These are phyloP conservation scores for Vaucheria bursata DNA, from an alignment of 352 stramenopile genomes.

Conservation along the genomic window DNA sequence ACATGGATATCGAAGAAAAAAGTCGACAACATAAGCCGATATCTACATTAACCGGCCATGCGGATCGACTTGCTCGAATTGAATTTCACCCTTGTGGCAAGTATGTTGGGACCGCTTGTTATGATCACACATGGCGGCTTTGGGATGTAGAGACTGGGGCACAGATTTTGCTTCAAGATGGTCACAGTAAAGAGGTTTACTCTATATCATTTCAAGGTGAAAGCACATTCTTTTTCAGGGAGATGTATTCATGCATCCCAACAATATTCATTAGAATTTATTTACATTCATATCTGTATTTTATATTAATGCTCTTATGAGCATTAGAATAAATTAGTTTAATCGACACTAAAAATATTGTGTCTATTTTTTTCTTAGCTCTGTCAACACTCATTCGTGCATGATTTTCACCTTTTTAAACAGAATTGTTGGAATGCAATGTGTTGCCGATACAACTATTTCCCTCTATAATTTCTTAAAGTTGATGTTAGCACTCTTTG, in stretches of 20 bases:
- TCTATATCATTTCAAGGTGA: slow-evolving; percentile 74
- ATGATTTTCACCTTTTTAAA: too few relatives aligned
- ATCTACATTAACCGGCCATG: slow-evolving; percentile 69
- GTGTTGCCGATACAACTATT: too few relatives aligned
- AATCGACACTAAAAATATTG: too few relatives aligned
- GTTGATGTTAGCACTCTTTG: too few relatives aligned
- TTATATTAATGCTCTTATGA: slow-evolving; percentile 14
- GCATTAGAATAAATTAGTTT: too few relatives aligned
- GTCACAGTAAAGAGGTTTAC: slow-evolving; percentile 80
- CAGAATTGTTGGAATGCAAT: too few relatives aligned
- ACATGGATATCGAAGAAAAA: background rate
- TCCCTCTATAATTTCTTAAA: too few relatives aligned
- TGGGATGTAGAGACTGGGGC: slow-evolving; percentile 76
- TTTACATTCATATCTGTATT: slow-evolving; percentile 16
- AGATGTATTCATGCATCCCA: background rate
- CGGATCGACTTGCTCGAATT: slow-evolving; percentile 71
- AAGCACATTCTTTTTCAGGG: background rate
- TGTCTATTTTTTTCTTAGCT: too few relatives aligned
- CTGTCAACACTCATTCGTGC: too few relatives aligned
- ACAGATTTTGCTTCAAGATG: slow-evolving; percentile 75
- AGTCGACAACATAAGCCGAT: slow-evolving; percentile 38
- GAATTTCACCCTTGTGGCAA: slow-evolving; percentile 73
- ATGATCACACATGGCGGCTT: slow-evolving; percentile 78
- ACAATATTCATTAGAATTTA: background rate
- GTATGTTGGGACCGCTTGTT: slow-evolving; percentile 76